Evolutionary conservation across 1,284 basidiomycete species (phyloP).

Genomic region (Dichomitus squalens): DNA sequence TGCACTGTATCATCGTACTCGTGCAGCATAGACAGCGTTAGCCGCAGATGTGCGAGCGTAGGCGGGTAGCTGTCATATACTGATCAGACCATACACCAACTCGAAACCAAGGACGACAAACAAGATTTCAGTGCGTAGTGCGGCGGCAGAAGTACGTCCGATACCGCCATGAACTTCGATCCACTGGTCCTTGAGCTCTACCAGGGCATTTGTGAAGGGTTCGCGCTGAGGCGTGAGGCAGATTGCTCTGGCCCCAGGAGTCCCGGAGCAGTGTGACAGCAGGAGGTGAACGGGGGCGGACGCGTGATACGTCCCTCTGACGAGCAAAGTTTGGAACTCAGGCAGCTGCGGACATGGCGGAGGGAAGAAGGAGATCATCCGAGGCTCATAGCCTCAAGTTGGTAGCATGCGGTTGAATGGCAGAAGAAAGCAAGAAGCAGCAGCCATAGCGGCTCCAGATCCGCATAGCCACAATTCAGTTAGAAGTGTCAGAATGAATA

Average conservation of each 20-base stretch:
- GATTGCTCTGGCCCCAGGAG: constrained; percentile 42
- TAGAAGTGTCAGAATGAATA: background rate
- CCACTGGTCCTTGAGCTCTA: constrained; percentile 58
- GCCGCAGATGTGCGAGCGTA: constrained; percentile 56
- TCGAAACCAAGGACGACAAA: constrained; percentile 36
- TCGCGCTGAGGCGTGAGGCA: constrained; percentile 55
- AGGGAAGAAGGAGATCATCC: constrained; percentile 33
- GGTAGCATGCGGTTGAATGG: background rate
- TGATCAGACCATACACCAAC: background rate
- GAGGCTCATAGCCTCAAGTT: background rate
- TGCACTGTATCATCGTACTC: constrained; percentile 34
- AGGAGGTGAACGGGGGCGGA: constrained; percentile 43
- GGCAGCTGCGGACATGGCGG: constrained; percentile 31
- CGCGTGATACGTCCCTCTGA: constrained; percentile 39
- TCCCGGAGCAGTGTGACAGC: constrained; percentile 46
- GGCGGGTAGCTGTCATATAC: constrained; percentile 59
- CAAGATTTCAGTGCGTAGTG: constrained; percentile 57
- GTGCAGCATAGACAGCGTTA: constrained; percentile 57
- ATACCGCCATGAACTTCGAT: constrained; percentile 46
- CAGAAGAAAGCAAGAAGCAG: background rate
- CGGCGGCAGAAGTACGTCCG: constrained; percentile 42
- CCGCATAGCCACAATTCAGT: constrained; percentile 4
- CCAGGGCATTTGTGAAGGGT: constrained; percentile 43
- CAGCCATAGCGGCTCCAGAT: background rate
- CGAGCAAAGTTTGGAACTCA: constrained; percentile 33